These are phyloP conservation scores for Penicillium paneum DNA, from an alignment of 2,329 filamentous ascomycete genomes.

Conservation along the genomic window DNA sequence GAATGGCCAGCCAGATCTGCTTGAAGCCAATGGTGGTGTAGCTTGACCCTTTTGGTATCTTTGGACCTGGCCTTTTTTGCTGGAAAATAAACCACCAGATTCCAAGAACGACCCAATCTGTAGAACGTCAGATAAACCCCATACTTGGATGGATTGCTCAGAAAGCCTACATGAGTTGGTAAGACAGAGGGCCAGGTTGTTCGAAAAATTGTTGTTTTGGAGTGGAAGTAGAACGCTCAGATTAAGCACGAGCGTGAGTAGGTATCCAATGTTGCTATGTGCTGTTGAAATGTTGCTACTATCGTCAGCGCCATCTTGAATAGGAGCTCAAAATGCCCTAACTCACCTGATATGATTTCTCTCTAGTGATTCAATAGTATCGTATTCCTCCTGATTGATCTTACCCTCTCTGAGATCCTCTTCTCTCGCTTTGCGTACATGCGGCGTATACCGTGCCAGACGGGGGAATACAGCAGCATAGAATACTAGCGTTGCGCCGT, in stretches of 20 bases:
- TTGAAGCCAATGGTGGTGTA: conserved; percentile 44
- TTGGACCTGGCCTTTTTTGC: conserved; percentile 40
- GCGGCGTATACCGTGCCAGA: conserved; percentile 41
- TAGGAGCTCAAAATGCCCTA: neutral
- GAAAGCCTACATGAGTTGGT: conserved; percentile 41
- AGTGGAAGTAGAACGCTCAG: conserved; percentile 41
- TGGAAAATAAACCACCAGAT: conserved; percentile 47
- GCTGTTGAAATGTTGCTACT: conserved; percentile 42
- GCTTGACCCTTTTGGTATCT: conserved; percentile 40
- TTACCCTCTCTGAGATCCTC: conserved; percentile 41
- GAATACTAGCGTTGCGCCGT: conserved; percentile 43
- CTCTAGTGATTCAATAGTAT: conserved; percentile 43
- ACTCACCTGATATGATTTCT: conserved; percentile 41
- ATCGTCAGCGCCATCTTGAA: conserved; percentile 2
- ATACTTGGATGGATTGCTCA: too few relatives aligned
- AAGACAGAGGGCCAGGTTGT: conserved; percentile 41
- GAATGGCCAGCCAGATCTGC: conserved; percentile 40
- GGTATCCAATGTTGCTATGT: conserved; percentile 45
- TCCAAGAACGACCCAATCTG: conserved; percentile 43
- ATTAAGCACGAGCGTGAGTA: conserved; percentile 40
- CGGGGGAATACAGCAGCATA: conserved; percentile 43
- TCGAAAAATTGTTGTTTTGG: conserved; percentile 35
- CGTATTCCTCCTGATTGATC: conserved; percentile 39
- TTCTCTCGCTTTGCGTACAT: conserved; percentile 42
- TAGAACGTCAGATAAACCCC: conserved; percentile 1